Evolutionary conservation across 1,284 basidiomycete genomes (phyloP).

Genomic region (Neonothopanus nambi): DNA sequence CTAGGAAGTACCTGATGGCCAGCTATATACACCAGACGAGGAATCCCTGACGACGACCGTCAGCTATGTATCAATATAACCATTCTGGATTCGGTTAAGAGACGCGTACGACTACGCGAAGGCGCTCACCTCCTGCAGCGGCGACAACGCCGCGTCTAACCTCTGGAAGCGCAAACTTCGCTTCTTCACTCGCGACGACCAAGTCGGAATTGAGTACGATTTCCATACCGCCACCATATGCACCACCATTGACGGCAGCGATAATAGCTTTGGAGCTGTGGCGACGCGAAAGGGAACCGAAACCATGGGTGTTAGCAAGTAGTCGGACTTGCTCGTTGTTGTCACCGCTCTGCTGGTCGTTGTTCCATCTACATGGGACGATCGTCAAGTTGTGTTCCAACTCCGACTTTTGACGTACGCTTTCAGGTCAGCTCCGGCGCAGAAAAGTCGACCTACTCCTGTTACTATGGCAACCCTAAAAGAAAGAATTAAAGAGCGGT

Average conservation of each 20-base stretch:
- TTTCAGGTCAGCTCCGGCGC: constrained; percentile 80
- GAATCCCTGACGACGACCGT: constrained; percentile 48
- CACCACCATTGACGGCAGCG: constrained; percentile 75
- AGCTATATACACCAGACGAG: constrained; percentile 56
- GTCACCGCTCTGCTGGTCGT: constrained; percentile 41
- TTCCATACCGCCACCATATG: constrained; percentile 82
- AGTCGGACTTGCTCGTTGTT: constrained; percentile 44
- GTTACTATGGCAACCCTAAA: constrained; percentile 76
- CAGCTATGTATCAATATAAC: constrained; percentile 20
- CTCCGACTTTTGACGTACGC: constrained; percentile 43
- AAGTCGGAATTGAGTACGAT: constrained; percentile 82
- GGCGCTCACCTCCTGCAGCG: constrained; percentile 64
- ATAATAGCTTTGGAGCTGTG: constrained; percentile 77
- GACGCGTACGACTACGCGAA: constrained; percentile 15
- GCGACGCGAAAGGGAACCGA: constrained; percentile 75
- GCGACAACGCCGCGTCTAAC: constrained; percentile 81
- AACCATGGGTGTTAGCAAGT: constrained; percentile 56
- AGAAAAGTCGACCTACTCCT: constrained; percentile 76
- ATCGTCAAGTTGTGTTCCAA: not conserved
- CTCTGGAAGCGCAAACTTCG: constrained; percentile 79
- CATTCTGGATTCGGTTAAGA: constrained; percentile 11
- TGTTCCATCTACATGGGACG: constrained; percentile 48
- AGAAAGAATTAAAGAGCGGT: not conserved
- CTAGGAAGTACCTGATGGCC: constrained; percentile 65
- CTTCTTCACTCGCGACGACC: constrained; percentile 72